Base-by-base conservation (phyloP, 164 flowering plant species). In the Vitis labrusca region DNA sequence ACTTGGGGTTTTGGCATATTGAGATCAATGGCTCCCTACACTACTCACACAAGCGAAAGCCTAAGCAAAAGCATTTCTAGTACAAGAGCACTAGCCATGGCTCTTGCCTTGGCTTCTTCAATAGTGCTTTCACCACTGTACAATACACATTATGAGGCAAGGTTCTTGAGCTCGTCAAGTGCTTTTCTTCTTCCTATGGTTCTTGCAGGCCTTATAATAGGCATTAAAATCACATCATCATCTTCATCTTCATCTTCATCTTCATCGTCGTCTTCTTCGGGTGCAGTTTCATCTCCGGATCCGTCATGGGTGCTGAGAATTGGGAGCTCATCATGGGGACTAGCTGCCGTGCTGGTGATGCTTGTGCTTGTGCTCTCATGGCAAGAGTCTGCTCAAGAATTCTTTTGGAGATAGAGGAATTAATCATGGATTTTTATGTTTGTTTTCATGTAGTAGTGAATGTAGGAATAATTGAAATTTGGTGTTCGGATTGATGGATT, bases 241-340 rank as follows among this genome's bases (percentile, higher is more conserved):
- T 55, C 80, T 1, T 70, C 79, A 0, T 37, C 27, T 23, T 71
- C 81, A 0, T 55, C 80, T 1, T 70, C 79, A 0, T 37, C 27
- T 23, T 71, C 81, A 0, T 71, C 79, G 0, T 67, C 83, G 3
- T 55, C 80, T 1, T 70, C 78, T 0, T 37, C 63, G 3, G 12
- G 11, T 47, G 68, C 16, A 62, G 14, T 49, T n/a, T 66, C 77
- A 9, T 76, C 84, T 17, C 52, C 78, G 37, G 86, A 86, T 16
- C 76, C 86, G 50, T 81, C 85, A 0, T 82, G 73, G 64, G 79
- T 81, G 74, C 80, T 83, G 8, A 72, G 82, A 63, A 76, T 86
- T 57, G 94, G 91, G 64, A 73, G 86, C 48, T 87, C 90, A 0
- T 81, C 87, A 49, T 86, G 86, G 90, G 90, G 94, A 9, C 85